Conservation (phyloP, 192 early-diverging fungal species). For the Chytriomyces confervae region DNA sequence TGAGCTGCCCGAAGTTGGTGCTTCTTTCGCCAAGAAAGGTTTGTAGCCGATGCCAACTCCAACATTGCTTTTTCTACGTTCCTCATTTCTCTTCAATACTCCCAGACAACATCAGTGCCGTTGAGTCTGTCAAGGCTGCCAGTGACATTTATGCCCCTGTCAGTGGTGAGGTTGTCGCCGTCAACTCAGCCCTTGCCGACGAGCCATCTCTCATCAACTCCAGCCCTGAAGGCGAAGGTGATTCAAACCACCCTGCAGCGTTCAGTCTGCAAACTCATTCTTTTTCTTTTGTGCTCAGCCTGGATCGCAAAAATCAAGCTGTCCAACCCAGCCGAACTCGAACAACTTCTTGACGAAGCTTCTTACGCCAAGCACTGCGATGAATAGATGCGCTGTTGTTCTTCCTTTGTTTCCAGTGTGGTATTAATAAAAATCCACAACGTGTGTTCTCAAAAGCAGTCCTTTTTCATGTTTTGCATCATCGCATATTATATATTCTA, state of each 20-base stretch:
- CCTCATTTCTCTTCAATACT: not conserved
- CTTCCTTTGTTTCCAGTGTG: not conserved
- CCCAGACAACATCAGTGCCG: constrained; percentile 72
- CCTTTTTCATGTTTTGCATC: no score
- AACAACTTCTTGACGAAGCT: constrained; percentile 71
- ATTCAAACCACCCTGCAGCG: not conserved
- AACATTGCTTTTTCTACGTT: not conserved
- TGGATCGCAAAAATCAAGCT: constrained; percentile 95
- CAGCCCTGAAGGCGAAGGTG: constrained; percentile 75
- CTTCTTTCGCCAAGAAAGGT: constrained; percentile 67
- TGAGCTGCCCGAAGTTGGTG: constrained; percentile 79
- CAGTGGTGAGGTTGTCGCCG: constrained; percentile 78
- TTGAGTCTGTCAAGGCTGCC: constrained; percentile 96
- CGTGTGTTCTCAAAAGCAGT: no score
- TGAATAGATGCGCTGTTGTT: constrained; percentile 35
- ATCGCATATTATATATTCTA: no score
- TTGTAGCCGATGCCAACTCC: not conserved
- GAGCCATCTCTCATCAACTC: constrained; percentile 83
- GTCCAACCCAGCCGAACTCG: constrained; percentile 67
- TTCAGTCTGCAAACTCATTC: not conserved
- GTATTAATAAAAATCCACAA: not conserved
- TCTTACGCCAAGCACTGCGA: constrained; percentile 61
- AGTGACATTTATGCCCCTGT: constrained; percentile 90
- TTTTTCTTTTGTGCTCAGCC: constrained; percentile 55
- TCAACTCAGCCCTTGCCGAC: constrained; percentile 69